Conservation (phyloP, 1,284 basidiomycete species). For the Heimioporus retisporus region DNA sequence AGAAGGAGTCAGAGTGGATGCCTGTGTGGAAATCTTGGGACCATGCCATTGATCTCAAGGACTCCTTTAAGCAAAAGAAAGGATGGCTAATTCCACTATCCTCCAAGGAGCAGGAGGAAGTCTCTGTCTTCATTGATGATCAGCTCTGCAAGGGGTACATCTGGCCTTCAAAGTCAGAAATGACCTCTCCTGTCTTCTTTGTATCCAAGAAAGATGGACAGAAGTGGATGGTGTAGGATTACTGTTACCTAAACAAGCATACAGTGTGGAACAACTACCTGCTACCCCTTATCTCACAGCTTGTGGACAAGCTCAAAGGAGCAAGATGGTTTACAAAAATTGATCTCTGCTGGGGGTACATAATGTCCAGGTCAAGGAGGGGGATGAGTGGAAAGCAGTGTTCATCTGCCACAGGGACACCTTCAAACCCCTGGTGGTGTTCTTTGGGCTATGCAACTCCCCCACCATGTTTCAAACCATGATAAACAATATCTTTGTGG, state of each 20-base stretch:
- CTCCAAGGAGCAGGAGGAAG: neutral
- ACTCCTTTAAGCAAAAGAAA: neutral
- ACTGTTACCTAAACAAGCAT: neutral
- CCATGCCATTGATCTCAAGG: neutral
- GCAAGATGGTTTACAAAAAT: neutral
- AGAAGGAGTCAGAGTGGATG: neutral
- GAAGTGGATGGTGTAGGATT: neutral
- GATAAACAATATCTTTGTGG: neutral
- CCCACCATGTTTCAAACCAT: constrained; percentile 3
- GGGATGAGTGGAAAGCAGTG: constrained; percentile 1
- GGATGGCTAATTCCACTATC: neutral
- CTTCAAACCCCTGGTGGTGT: constrained; percentile 7
- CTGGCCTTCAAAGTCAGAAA: neutral
- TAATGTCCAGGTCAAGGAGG: neutral
- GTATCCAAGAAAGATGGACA: neutral
- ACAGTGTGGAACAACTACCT: neutral
- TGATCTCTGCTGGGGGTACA: neutral
- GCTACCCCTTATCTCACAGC: neutral
- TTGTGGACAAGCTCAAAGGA: neutral
- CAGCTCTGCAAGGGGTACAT: neutral
- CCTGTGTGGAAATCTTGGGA: neutral
- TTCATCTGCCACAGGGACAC: neutral
- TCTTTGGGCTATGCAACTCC: neutral
- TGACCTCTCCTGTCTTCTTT: neutral
- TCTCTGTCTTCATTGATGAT: neutral